Conservation (phyloP, 805 yeast genomes). For the Vanderwaltozyma tropicalis region DNA sequence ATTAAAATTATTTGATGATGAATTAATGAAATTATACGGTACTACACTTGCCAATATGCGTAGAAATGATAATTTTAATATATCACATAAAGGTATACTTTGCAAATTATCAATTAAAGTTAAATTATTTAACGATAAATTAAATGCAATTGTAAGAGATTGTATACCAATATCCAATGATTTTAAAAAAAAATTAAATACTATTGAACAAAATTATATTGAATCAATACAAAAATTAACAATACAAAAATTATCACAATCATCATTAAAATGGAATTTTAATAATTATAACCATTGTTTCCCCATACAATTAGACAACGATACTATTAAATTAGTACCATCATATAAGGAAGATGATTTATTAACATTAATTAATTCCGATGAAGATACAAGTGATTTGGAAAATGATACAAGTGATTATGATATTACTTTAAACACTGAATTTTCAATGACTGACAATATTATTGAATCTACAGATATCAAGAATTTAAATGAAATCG, state of each 20-base stretch:
- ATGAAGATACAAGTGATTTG: neutral
- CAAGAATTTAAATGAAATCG: neutral
- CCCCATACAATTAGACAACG: neutral
- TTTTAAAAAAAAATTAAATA: neutral
- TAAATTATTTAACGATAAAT: constrained; percentile 11
- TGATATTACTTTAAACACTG: no score
- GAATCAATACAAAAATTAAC: neutral
- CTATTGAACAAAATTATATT: neutral
- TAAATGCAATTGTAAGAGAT: constrained; percentile 20
- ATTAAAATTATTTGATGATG: constrained; percentile 9
- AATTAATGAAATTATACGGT: constrained; percentile 4
- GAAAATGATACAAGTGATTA: neutral
- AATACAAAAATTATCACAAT: no score
- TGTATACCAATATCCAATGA: constrained; percentile 11
- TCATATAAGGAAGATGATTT: neutral
- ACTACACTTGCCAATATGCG: constrained; percentile 3
- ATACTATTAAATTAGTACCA: neutral
- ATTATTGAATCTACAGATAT: neutral
- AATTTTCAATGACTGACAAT: no score
- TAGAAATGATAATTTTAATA: constrained; percentile 10
- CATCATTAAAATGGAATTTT: no score
- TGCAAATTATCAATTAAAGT: constrained; percentile 16
- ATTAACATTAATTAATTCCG: no score
- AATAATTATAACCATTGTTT: no score
- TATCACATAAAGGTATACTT: constrained; percentile 20